phyloP scores from a whole-genome alignment of 352 stramenopile species.

The Pseudoperonospora humuli region DNA sequence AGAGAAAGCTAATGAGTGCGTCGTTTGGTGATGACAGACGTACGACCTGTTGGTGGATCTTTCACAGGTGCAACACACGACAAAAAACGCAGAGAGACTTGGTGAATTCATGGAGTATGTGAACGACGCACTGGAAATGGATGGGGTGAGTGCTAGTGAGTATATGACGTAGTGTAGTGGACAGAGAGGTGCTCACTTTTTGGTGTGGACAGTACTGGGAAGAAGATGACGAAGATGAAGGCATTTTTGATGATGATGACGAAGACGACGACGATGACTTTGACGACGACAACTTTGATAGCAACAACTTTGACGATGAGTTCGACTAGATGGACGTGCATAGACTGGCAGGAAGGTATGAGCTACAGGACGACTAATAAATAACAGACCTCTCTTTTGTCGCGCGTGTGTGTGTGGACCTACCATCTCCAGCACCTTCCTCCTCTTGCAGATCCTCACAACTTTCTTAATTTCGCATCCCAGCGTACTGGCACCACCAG shows the following conservation, averaged over 20 bases:
- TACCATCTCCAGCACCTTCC: background rate
- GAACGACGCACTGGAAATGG: constrained; percentile 40
- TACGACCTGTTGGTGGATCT: constrained; percentile 60
- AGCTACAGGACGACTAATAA: constrained; percentile 4
- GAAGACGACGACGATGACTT: constrained; percentile 29
- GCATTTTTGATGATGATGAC: constrained; percentile 21
- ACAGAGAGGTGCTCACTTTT: background rate
- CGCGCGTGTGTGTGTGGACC: background rate
- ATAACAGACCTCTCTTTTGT: constrained; percentile 6
- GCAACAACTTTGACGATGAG: background rate
- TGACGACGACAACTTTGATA: constrained; percentile 8
- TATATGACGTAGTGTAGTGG: background rate
- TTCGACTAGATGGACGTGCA: too few species aligned
- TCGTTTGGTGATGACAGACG: constrained; percentile 25
- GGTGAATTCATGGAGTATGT: constrained; percentile 55
- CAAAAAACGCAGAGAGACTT: constrained; percentile 34
- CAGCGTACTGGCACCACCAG: too few species aligned
- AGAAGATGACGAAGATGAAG: constrained; percentile 18
- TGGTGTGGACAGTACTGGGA: constrained; percentile 22
- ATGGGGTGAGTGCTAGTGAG: constrained; percentile 28
- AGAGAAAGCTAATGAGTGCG: background rate
- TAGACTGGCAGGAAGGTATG: too few species aligned
- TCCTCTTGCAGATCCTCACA: constrained; percentile 4
- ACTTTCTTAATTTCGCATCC: too few species aligned
- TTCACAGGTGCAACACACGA: constrained; percentile 30